Base-by-base conservation (phyloP, 2,329 filamentous ascomycete genomes). In the Epicoccum sorghinum region DNA sequence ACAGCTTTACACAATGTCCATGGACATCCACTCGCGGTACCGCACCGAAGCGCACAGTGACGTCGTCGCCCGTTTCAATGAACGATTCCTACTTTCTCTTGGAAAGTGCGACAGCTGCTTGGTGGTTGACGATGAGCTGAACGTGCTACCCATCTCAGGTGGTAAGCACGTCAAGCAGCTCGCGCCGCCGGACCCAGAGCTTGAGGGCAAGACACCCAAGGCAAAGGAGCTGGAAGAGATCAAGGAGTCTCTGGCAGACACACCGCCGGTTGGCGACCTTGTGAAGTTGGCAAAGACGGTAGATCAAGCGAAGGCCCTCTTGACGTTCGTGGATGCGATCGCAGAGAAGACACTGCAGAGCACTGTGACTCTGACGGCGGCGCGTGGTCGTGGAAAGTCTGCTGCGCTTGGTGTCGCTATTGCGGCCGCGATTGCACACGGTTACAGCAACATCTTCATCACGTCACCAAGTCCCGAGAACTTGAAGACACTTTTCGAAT, bases 361-460 rank as follows among this genome's bases (percentile, higher is more conserved):
- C 74, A 99, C 95, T 0, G 95, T 99, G 32, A 90, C 95, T 0
- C 76, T 99, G 64, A 99, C 95, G 9, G 95, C 95, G 14, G 93
- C 89, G 33, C 87, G 95, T 86, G 95, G 95, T 75, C 88, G 95
- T 68, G 95, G 95, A 77, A 99, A 99, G 78, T 99, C 95, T 18
- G 96, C 95, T 14, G 95, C 95, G 24, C 84, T 99, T 68, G 95
- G 95, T 77, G 88, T 99, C 46, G 92, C 95, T 3, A 89, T 99
- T 38, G 95, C 95, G 3, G 92, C 95, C 3, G 96, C 96, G 1
- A 85, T 99, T 39, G 93, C 95, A 1, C 90, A 98, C 71, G 95
- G 95, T 24, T 99, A 99, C 77, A 96, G 92, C 80, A 99, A 99
- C 75, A 96, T 99, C 68, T 99, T 99, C 78, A 96, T 99, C 72